Conservation (phyloP, 139 green algal species). For the Spirogloea muscicola region DNA sequence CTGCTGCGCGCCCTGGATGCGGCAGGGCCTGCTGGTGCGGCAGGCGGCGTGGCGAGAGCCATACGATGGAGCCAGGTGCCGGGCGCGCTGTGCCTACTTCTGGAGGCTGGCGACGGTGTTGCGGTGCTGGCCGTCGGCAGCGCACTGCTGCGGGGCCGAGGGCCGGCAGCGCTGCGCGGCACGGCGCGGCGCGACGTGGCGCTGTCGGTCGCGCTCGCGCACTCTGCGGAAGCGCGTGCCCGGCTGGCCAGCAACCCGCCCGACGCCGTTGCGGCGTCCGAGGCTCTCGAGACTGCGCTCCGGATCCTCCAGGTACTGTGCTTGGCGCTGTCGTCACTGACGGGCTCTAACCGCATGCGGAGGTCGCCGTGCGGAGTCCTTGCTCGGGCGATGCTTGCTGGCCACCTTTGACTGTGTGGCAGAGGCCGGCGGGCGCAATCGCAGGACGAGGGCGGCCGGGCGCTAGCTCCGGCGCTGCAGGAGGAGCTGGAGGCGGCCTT, state of each 20-base stretch:
- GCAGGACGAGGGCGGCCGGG: slow-evolving; percentile 29
- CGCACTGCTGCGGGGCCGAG: slow-evolving; percentile 7
- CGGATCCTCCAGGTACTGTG: slow-evolving; percentile 30
- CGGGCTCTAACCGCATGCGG: too few species aligned
- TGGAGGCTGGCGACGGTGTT: slow-evolving; percentile 31
- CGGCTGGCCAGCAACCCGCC: slow-evolving; percentile 32
- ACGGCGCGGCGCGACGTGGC: too few species aligned
- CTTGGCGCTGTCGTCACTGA: too few species aligned
- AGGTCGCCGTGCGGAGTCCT: too few species aligned
- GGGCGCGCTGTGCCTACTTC: slow-evolving; percentile 40
- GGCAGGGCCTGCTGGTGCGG: too few species aligned
- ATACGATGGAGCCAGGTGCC: too few species aligned
- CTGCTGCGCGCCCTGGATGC: too few species aligned
- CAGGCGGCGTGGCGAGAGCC: too few species aligned
- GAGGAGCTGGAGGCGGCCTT: slow-evolving; percentile 33
- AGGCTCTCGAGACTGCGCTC: slow-evolving; percentile 30
- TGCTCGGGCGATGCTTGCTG: too few species aligned
- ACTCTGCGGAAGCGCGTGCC: slow-evolving; percentile 29
- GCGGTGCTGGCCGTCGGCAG: slow-evolving; percentile 17
- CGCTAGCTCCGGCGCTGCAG: slow-evolving; percentile 35
- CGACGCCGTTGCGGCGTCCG: slow-evolving; percentile 26
- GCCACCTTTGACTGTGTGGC: too few species aligned
- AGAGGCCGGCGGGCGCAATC: too few species aligned
- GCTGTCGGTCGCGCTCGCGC: slow-evolving; percentile 40
- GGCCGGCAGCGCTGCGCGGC: too few species aligned